Percentiles rank a stretch among this genome's conserved stretches.
phyloP scores from a whole-genome alignment of 306 rosid genomes.

The Medicago truncatula region MtrunA17r5.0-ANR NC_053042.1:7991001-7991500 shows the following conservation, averaged over 20 bases:
- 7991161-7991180: slow-evolving; percentile 5
- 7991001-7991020: too few relatives aligned
- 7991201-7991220: too few relatives aligned
- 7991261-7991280: not conserved
- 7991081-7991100: slow-evolving; percentile 22
- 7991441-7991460: slow-evolving; percentile 3
- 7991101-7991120: slow-evolving; percentile 5
- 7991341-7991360: slow-evolving; percentile 5
- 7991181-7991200: not conserved
- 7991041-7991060: not conserved
- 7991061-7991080: not conserved
- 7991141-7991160: not conserved
- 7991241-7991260: not conserved
- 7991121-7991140: slow-evolving; percentile 10
- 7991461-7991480: slow-evolving; percentile 1
- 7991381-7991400: not conserved
- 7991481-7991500: not conserved
- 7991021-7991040: too few relatives aligned
- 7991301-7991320: not conserved
- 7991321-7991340: not conserved
- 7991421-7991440: not conserved
- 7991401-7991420: slow-evolving; percentile 6
- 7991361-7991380: slow-evolving; percentile 20
- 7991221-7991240: not conserved
- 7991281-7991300: not conserved